Evolutionary conservation across 2,329 filamentous ascomycete species (phyloP).

Genomic region (Fusarium neocosmosporiellum): DNA sequence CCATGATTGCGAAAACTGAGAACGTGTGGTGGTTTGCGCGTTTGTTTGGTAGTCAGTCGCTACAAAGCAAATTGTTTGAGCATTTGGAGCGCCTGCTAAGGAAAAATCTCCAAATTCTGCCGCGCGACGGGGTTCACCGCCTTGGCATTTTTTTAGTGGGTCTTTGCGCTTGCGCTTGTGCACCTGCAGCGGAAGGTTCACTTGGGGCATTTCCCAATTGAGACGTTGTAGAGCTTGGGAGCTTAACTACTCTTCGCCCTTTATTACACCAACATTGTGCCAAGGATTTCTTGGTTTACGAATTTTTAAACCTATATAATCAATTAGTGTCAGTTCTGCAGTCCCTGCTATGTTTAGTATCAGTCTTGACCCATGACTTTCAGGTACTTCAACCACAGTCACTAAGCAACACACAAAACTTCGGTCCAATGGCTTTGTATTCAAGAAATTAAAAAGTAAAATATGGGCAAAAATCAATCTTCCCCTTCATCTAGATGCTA

Average conservation of each 20-base stretch:
- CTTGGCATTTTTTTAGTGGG: conserved; percentile 44
- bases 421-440: conserved; percentile 35
- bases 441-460: conserved; percentile 28
- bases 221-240: not conserved
- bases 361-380: not conserved
- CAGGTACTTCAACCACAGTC: not conserved
- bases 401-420: not conserved
- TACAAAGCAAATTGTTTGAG: conserved; percentile 20
- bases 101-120: conserved; percentile 49
- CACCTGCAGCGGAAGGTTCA: not conserved
- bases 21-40: conserved; percentile 11
- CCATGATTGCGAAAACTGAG: conserved; percentile 47
- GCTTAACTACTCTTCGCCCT: not conserved
- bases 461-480: not conserved
- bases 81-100: conserved; percentile 23
- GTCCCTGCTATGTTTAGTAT: not conserved
- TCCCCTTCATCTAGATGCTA: conserved; percentile 2
- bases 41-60: conserved; percentile 25
- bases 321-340: not conserved
- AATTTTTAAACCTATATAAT: not conserved
- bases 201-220: conserved; percentile 12
- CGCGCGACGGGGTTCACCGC: conserved; percentile 40
- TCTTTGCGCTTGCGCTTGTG: not conserved
- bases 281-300: not conserved
- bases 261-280: not conserved